These are phyloP conservation scores for Darksidea phi DNA, from an alignment of 495 filamentous ascomycete species.

Conservation along the genomic window DNA sequence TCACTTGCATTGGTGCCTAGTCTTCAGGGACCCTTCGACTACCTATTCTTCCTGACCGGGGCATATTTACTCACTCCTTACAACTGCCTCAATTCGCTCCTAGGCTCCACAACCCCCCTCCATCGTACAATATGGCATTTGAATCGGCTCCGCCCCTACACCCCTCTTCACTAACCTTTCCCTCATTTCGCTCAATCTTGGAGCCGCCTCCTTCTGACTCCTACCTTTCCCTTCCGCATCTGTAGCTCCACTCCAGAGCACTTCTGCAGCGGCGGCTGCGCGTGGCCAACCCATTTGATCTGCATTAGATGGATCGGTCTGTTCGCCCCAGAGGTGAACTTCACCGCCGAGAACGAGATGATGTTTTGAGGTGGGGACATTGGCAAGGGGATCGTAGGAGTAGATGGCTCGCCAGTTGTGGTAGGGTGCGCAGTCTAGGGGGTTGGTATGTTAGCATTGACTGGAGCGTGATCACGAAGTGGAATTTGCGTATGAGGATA, in stretches of 20 bases:
- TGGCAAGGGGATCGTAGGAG: conserved; percentile 66
- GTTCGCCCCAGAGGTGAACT: conserved; percentile 74
- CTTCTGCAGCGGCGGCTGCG: conserved; percentile 66
- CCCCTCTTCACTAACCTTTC: conserved; percentile 68
- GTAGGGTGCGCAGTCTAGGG: conserved; percentile 68
- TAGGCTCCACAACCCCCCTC: conserved; percentile 32
- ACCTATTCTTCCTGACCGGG: too few species aligned
- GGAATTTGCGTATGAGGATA: too few species aligned
- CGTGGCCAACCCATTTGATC: conserved; percentile 75
- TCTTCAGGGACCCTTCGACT: too few species aligned
- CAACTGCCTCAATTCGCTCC: too few species aligned
- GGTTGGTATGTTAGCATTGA: conserved; percentile 51
- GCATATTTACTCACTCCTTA: too few species aligned
- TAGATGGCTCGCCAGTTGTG: conserved; percentile 80
- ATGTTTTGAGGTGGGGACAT: conserved; percentile 55
- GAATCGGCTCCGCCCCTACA: conserved; percentile 57
- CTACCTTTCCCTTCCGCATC: conserved; percentile 62
- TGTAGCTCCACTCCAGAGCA: conserved; percentile 68
- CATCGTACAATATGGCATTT: conserved; percentile 55
- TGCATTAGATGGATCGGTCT: conserved; percentile 66
- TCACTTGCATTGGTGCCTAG: too few species aligned
- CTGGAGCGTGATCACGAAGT: too few species aligned
- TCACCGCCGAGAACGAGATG: conserved; percentile 75
- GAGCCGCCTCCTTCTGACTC: conserved; percentile 62
- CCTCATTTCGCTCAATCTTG: conserved; percentile 66